phyloP scores from a whole-genome alignment of 768 basidiomycete genomes.

The Kwoniella shandongensis region DNA sequence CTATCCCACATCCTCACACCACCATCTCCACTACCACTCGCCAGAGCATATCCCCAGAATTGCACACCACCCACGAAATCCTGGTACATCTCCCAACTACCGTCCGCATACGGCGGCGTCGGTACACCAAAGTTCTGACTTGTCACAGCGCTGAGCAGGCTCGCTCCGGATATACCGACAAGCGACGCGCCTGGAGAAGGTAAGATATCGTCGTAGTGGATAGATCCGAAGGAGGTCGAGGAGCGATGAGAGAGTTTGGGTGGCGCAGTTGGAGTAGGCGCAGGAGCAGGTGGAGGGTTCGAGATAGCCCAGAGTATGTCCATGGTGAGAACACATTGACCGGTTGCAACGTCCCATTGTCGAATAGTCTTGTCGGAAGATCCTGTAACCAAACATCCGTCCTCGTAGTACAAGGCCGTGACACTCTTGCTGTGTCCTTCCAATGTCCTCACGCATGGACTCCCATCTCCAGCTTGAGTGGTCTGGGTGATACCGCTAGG shows the following conservation, averaged over 20 bases:
- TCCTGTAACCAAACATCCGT: slow-evolving; percentile 90
- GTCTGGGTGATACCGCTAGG: slow-evolving; percentile 29
- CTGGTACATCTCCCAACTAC: slow-evolving; percentile 90
- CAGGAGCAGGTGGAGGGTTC: slow-evolving; percentile 63
- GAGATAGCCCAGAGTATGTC: slow-evolving; percentile 99
- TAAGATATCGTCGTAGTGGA: slow-evolving; percentile 48
- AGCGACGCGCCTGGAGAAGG: slow-evolving; percentile 40
- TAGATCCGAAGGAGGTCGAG: slow-evolving; percentile 46
- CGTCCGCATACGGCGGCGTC: slow-evolving; percentile 83
- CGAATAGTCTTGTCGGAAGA: slow-evolving; percentile 97
- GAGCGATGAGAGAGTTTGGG: slow-evolving; percentile 41
- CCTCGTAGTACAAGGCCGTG: slow-evolving; percentile 92
- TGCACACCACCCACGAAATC: slow-evolving; percentile 97
- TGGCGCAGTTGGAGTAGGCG: slow-evolving; percentile 14
- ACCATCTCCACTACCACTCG: slow-evolving; percentile 95
- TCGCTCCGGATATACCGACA: slow-evolving; percentile 46
- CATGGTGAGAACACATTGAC: slow-evolving; percentile 99
- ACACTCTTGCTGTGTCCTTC: slow-evolving; percentile 93
- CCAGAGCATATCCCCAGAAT: slow-evolving; percentile 97
- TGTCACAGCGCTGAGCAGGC: slow-evolving; percentile 58
- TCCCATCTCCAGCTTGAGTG: slow-evolving; percentile 31
- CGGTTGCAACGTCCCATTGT: slow-evolving; percentile 96
- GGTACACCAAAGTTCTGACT: slow-evolving; percentile 71
- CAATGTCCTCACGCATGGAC: slow-evolving; percentile 68
- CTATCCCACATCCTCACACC: slow-evolving; percentile 99